Percentiles rank a stretch among this genome's conserved stretches.
These are phyloP conservation scores for Castanea crenata DNA, from an alignment of 306 rosid genomes.

Conservation along the genomic window DNA sequence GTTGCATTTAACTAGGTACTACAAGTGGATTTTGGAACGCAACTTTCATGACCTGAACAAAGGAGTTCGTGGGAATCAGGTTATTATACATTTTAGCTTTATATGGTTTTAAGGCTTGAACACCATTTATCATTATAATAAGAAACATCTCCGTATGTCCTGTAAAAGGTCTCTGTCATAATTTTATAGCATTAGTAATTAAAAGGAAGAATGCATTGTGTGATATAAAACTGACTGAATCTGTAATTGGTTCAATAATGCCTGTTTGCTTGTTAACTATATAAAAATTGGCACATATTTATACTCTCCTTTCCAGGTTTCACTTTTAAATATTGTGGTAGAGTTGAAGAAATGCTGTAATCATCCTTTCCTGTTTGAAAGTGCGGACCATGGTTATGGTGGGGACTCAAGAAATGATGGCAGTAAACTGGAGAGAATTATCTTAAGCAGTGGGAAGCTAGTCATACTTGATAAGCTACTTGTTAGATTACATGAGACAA, in stretches of 20 bases:
- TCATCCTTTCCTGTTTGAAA: constrained; percentile 97
- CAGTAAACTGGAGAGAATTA: constrained; percentile 84
- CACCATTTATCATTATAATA: not conserved
- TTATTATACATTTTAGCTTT: constrained; percentile 26
- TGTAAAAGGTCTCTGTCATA: not conserved
- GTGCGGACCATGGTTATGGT: constrained; percentile 99
- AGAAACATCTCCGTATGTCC: not conserved
- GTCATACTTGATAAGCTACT: constrained; percentile 96
- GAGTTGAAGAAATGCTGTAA: constrained; percentile 99
- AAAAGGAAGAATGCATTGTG: no score
- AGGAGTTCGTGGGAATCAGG: constrained; percentile 99
- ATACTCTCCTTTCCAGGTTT: constrained; percentile 59
- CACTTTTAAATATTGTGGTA: constrained; percentile 93
- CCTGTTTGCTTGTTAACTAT: not conserved
- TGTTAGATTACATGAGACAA: constrained; percentile 89
- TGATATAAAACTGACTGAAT: constrained; percentile 6
- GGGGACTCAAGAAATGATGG: constrained; percentile 75
- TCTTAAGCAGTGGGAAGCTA: constrained; percentile 97
- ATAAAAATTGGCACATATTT: constrained; percentile 1
- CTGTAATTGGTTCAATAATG: constrained; percentile 1
- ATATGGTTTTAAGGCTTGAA: constrained; percentile 4
- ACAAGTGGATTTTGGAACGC: constrained; percentile 99
- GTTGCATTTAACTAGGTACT: constrained; percentile 62
- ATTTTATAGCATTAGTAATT: not conserved
- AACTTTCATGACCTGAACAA: constrained; percentile 96